Conservation (phyloP, 441 rosid genomes). For the Rhodomyrtus psidioides region DNA sequence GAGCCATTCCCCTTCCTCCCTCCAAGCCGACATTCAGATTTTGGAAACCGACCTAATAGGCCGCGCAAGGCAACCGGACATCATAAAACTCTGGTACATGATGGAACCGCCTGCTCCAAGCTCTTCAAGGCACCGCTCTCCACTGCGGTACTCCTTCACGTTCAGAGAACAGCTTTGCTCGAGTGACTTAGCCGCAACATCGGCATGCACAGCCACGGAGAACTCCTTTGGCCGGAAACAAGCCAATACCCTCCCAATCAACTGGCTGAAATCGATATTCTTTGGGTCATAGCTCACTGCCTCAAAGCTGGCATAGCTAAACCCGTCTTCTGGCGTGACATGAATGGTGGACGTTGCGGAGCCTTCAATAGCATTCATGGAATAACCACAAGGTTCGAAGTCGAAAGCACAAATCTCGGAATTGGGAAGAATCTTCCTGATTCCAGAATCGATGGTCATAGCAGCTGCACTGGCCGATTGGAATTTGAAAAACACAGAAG, state of each 20-base stretch:
- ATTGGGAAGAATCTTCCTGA: constrained; percentile 58
- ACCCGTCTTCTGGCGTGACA: constrained; percentile 76
- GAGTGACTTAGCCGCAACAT: constrained; percentile 14
- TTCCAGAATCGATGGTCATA: constrained; percentile 64
- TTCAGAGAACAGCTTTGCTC: constrained; percentile 22
- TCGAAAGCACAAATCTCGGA: constrained; percentile 71
- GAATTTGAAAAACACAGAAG: constrained; percentile 54
- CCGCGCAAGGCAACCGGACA: constrained; percentile 7
- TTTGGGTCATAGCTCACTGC: constrained; percentile 45
- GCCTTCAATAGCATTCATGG: constrained; percentile 76
- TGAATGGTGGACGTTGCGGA: constrained; percentile 70
- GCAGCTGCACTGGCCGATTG: constrained; percentile 34
- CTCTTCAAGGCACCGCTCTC: constrained; percentile 49
- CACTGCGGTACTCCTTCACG: constrained; percentile 40
- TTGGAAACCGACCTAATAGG: constrained; percentile 55
- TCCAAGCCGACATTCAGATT: constrained; percentile 44
- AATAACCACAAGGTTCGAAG: constrained; percentile 80
- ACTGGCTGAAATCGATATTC: constrained; percentile 17
- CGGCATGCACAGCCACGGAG: constrained; percentile 54
- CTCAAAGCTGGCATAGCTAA: constrained; percentile 88
- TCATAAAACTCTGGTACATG: constrained; percentile 45
- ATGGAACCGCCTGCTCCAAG: constrained; percentile 50
- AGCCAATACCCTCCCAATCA: constrained; percentile 52
- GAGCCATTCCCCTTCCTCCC: constrained; percentile 34
- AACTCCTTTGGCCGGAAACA: constrained; percentile 60